Percentiles rank a stretch among this genome's conserved stretches.
Evolutionary conservation across 495 filamentous ascomycete genomes (phyloP).

Genomic region (Sordaria brevicollis): DNA sequence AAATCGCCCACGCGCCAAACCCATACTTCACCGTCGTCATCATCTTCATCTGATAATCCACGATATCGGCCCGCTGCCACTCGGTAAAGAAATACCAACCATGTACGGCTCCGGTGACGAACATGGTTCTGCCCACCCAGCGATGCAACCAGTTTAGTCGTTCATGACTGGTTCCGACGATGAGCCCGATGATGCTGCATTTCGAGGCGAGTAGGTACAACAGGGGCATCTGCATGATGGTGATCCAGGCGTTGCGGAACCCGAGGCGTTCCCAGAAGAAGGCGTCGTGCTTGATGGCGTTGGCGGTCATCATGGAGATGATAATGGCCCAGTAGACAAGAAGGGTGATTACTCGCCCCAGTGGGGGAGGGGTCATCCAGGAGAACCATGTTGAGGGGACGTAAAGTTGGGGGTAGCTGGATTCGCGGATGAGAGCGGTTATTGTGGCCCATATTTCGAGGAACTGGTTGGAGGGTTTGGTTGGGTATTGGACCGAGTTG

Average conservation of each 20-base stretch:
- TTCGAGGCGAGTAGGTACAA: conserved; percentile 73
- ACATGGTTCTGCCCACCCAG: conserved; percentile 66
- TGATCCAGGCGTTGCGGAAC: conserved; percentile 66
- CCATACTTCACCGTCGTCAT: conserved; percentile 59
- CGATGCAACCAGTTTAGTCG: conserved; percentile 77
- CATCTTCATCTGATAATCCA: conserved; percentile 48
- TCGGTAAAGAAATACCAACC: conserved; percentile 59
- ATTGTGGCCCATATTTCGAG: conserved; percentile 51
- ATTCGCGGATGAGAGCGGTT: conserved; percentile 58
- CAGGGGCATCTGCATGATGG: conserved; percentile 72
- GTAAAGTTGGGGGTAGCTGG: conserved; percentile 52
- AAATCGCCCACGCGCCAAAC: conserved; percentile 60
- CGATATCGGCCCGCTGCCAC: conserved; percentile 57
- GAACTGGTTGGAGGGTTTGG: conserved; percentile 51
- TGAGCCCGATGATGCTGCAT: conserved; percentile 58
- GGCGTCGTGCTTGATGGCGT: conserved; percentile 30
- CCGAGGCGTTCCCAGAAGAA: conserved; percentile 60
- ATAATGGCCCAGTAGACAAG: conserved; percentile 46
- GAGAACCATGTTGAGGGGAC: conserved; percentile 37
- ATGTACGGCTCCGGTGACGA: conserved; percentile 66
- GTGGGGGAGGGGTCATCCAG: conserved; percentile 44
- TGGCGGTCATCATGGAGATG: conserved; percentile 44
- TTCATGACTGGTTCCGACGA: conserved; percentile 62
- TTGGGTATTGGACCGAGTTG: conserved; percentile 41
- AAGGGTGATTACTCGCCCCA: conserved; percentile 46